Base-by-base conservation (phyloP, 371 early-diverging fungal species). In the Entomophthora muscae region DNA sequence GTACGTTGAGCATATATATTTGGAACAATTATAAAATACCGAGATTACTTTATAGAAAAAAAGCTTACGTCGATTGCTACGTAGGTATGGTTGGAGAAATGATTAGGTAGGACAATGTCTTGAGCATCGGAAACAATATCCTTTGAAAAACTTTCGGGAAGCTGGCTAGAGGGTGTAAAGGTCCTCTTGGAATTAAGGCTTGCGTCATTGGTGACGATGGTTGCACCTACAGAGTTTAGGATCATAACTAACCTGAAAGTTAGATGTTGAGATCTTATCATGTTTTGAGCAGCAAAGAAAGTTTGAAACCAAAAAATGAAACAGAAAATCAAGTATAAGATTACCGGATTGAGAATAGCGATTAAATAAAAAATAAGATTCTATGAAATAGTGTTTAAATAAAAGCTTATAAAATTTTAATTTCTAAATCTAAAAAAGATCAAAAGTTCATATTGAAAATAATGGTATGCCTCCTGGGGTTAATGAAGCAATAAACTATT, bases 181-280 rank as follows among this genome's bases (percentile, higher is more conserved):
- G 5, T 42, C 17, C 10, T 5, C 42, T 42, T 17, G 17, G 17
- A 42, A 42, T 17, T 42, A 42, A 17, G 17, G 5, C 10, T 17
- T 21, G 3, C 28, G 1, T 33, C 42, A 22, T 61, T 30, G 1
- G 22, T 23, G 31, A 32, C 61, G 3, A 61, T 61, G n/a, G 22
- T 42, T n/a, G 61, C 61, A 10, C 61, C 61, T 61, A 42, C 12
- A 21, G 61, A 61, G 30, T 61, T 61, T 29, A 57, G 31, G 26
- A 29, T 22, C 58, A 57, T 57, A 21, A 10, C 42, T 42, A 42
- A 17, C 5, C 5, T 42, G 42, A 42, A 42, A n/a, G n/a, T n/a
- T n/a, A n/a, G n/a, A n/a, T n/a, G n/a, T n/a, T n/a, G n/a, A n/a
- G n/a, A n/a, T n/a, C n/a, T n/a, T n/a, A n/a, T n/a, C n/a, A n/a